Percentiles rank a stretch among this genome's conserved stretches.
These are phyloP conservation scores for Triticum monococcum DNA, from an alignment of 176 grass and related monocot genomes.

Conservation along the genomic window DNA sequence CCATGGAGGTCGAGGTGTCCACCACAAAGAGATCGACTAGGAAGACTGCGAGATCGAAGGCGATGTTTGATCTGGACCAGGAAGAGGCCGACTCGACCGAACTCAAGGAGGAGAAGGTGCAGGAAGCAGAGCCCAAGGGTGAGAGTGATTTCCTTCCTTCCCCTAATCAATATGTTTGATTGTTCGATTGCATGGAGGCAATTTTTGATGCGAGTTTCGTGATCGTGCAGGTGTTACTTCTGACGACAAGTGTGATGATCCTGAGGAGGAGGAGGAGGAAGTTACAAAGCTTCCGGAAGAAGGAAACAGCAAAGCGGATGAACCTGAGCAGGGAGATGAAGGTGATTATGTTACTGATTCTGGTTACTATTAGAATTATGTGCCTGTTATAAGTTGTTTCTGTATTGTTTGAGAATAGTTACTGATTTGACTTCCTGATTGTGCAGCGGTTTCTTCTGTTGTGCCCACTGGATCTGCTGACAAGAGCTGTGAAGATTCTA, in stretches of 20 bases:
- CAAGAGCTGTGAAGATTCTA: background rate
- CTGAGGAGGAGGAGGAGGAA: background rate
- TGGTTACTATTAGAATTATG: background rate
- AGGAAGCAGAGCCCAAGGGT: constrained; percentile 34
- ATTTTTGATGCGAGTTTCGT: background rate
- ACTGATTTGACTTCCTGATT: background rate
- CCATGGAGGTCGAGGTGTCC: constrained; percentile 16
- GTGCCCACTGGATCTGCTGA: background rate
- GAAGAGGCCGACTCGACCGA: constrained; percentile 20
- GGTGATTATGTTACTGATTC: constrained; percentile 15
- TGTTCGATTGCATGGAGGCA: background rate
- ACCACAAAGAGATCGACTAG: constrained; percentile 6
- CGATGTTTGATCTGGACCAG: constrained; percentile 34
- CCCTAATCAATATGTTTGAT: background rate
- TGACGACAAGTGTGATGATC: constrained; percentile 30
- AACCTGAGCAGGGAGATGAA: constrained; percentile 30
- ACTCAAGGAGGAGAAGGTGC: constrained; percentile 18
- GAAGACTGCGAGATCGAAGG: constrained; percentile 23
- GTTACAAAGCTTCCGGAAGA: constrained; percentile 6
- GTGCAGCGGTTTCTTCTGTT: constrained; percentile 32
- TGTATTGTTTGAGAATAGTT: background rate
- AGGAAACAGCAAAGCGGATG: constrained; percentile 25
- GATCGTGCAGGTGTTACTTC: constrained; percentile 6
- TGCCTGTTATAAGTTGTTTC: background rate
- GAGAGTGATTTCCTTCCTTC: background rate